Evolutionary conservation across 306 rosid species (phyloP).

Genomic region (Vicia villosa): DNA sequence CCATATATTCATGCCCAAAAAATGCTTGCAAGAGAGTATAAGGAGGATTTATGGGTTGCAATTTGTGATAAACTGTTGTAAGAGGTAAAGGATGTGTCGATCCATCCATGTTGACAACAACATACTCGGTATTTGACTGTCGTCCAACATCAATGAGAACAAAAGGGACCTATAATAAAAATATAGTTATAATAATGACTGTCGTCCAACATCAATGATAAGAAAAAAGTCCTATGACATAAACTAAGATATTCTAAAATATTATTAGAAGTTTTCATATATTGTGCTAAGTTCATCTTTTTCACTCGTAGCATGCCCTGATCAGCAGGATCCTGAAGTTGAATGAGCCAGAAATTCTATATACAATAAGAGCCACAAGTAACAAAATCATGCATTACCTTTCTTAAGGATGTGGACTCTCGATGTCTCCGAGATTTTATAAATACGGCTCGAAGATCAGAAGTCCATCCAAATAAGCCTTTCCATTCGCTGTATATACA

Average conservation of each 20-base stretch:
- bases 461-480: slow-evolving; percentile 82
- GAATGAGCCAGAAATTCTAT: not conserved
- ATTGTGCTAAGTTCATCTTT: not conserved
- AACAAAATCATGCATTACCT: slow-evolving; percentile 49
- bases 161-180: slow-evolving; percentile 71
- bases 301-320: not conserved
- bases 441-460: slow-evolving; percentile 73
- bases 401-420: slow-evolving; percentile 60
- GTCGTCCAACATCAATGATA: no score
- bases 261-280: not conserved
- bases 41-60: slow-evolving; percentile 68
- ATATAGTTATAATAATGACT: slow-evolving; percentile 19
- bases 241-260: not conserved
- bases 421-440: slow-evolving; percentile 65
- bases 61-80: slow-evolving; percentile 72
- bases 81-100: slow-evolving; percentile 82
- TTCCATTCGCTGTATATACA: slow-evolving; percentile 86
- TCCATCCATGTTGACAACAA: slow-evolving; percentile 67
- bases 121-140: slow-evolving; percentile 46
- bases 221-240: not conserved
- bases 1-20: slow-evolving; percentile 78
- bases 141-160: slow-evolving; percentile 65
- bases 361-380: slow-evolving; percentile 17
- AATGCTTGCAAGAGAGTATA: slow-evolving; percentile 80
- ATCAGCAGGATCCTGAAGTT: slow-evolving; percentile 1